Conservation (phyloP, 108 stramenopile species). For the Pseudonitzschia pungens region DNA sequence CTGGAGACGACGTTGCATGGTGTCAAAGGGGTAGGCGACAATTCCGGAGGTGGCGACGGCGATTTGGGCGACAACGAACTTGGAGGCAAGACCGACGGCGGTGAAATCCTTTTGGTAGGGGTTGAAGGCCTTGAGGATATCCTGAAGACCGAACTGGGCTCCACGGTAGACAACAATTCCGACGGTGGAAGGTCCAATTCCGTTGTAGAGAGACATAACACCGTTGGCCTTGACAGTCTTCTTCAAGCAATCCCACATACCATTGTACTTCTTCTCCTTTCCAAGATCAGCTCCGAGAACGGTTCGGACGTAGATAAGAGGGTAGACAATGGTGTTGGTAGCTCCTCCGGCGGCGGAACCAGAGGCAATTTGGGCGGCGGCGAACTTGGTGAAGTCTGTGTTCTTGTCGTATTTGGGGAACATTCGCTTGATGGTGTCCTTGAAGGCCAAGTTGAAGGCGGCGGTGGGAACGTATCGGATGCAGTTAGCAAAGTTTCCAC, state of each 20-base stretch:
- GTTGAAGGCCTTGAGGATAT: conserved; percentile 96
- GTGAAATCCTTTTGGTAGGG: conserved; percentile 95
- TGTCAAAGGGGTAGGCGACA: conserved; percentile 99
- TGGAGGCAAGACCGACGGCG: conserved; percentile 73
- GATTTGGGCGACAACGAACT: conserved; percentile 94
- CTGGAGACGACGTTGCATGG: conserved; percentile 99
- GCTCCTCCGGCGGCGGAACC: conserved; percentile 90
- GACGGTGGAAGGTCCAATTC: conserved; percentile 96
- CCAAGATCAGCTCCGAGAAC: conserved; percentile 93
- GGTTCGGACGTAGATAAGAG: conserved; percentile 99
- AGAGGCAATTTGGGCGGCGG: conserved; percentile 93
- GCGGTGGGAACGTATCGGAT: conserved; percentile 97
- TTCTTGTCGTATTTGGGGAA: conserved; percentile 96
- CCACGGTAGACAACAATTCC: conserved; percentile 85
- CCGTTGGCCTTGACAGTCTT: conserved; percentile 96
- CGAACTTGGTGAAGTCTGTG: conserved; percentile 74
- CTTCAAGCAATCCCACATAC: conserved; percentile 92
- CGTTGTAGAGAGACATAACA: conserved; percentile 94
- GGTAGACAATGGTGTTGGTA: conserved; percentile 98
- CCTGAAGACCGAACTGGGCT: conserved; percentile 98
- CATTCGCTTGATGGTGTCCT: conserved; percentile 93
- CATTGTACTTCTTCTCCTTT: conserved; percentile 94
- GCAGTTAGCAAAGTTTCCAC: conserved; percentile 96
- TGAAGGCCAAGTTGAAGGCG: conserved; percentile 98
- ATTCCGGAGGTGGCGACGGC: conserved; percentile 94